Evolutionary conservation across 371 early-diverging fungal genomes (phyloP).

Genomic region (Rhizopus arrhizus): DNA sequence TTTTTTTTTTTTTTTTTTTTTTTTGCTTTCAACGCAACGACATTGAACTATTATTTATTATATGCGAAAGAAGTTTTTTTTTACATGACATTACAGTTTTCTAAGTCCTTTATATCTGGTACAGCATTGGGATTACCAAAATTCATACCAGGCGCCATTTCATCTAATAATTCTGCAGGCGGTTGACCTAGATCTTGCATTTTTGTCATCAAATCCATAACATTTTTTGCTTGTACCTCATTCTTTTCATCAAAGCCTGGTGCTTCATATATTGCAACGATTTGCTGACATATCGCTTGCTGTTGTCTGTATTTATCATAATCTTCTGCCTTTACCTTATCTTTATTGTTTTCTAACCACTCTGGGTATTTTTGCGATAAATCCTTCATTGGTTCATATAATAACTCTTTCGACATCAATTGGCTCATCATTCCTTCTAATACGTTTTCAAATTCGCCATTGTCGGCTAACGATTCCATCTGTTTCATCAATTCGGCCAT

Average conservation of each 20-base stretch:
- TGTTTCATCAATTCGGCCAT: slow-evolving; percentile 90
- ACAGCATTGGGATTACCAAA: slow-evolving; percentile 69
- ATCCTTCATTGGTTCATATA: slow-evolving; percentile 94
- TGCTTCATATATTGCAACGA: slow-evolving; percentile 76
- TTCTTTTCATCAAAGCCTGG: slow-evolving; percentile 66
- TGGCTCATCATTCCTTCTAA: slow-evolving; percentile 89
- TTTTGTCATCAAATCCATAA: slow-evolving; percentile 89
- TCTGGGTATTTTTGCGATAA: slow-evolving; percentile 79
- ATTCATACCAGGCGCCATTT: slow-evolving; percentile 88
- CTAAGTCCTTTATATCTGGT: slow-evolving; percentile 68
- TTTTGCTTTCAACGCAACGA: neutral
- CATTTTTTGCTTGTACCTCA: slow-evolving; percentile 65
- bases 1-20: neutral
- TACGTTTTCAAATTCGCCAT: slow-evolving; percentile 80
- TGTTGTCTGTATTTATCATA: slow-evolving; percentile 77
- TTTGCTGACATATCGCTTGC: slow-evolving; percentile 69
- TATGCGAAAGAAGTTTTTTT: neutral
- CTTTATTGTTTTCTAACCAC: slow-evolving; percentile 80
- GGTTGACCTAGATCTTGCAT: slow-evolving; percentile 97
- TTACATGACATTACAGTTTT: slow-evolving; percentile 58
- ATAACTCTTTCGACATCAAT: slow-evolving; percentile 87
- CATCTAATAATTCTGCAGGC: slow-evolving; percentile 84
- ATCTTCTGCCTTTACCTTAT: slow-evolving; percentile 64
- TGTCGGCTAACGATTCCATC: slow-evolving; percentile 81
- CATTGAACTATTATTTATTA: slow-evolving; percentile 1